Percentiles rank a stretch among this genome's conserved stretches.
Conservation (phyloP, 495 filamentous ascomycete species). For the Penicillium canescens region DNA sequence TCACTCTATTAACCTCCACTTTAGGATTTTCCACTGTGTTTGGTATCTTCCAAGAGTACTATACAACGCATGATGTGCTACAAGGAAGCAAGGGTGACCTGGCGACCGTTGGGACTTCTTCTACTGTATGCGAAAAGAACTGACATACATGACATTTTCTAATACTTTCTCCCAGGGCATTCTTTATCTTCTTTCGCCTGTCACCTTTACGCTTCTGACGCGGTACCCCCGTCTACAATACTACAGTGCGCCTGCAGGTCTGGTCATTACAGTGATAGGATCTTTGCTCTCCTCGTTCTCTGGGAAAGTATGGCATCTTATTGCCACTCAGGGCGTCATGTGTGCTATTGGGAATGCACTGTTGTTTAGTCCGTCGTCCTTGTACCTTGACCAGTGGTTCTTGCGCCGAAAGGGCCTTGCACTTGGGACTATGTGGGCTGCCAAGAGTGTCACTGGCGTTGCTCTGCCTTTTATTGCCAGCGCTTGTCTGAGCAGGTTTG, state of each 20-base stretch:
- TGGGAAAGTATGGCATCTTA: slow-evolving; percentile 48
- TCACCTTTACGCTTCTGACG: slow-evolving; percentile 50
- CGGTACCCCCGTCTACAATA: slow-evolving; percentile 44
- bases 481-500: slow-evolving; percentile 50
- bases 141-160: neutral
- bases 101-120: slow-evolving; percentile 54
- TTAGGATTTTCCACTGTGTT: slow-evolving; percentile 52
- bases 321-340: slow-evolving; percentile 56
- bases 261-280: slow-evolving; percentile 38
- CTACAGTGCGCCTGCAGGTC: slow-evolving; percentile 42
- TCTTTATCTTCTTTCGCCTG: slow-evolving; percentile 56
- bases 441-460: slow-evolving; percentile 49
- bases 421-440: slow-evolving; percentile 57
- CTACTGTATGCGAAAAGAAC: slow-evolving; percentile 26
- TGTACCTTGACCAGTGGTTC: slow-evolving; percentile 63
- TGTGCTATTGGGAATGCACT: slow-evolving; percentile 53
- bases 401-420: slow-evolving; percentile 51
- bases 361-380: slow-evolving; percentile 50
- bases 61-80: slow-evolving; percentile 36
- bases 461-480: slow-evolving; percentile 55
- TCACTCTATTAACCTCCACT: neutral
- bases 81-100: slow-evolving; percentile 37
- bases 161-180: slow-evolving; percentile 39
- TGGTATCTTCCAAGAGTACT: slow-evolving; percentile 52
- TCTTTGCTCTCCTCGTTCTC: slow-evolving; percentile 52